phyloP scores from a whole-genome alignment of 768 basidiomycete genomes.

The Suillus alpinus region DNA sequence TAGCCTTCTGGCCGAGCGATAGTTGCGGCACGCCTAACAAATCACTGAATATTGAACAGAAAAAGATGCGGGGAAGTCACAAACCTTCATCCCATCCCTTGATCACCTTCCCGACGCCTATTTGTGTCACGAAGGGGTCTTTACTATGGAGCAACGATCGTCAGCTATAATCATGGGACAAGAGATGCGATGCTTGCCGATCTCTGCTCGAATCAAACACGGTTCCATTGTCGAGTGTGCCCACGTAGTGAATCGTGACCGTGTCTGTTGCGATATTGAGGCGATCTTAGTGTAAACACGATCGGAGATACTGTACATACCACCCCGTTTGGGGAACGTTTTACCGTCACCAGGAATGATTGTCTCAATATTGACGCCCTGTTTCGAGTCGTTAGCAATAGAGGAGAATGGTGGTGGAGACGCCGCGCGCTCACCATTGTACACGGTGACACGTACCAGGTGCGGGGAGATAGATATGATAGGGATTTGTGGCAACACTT shows the following conservation, averaged over 20 bases:
- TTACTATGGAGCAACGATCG: constrained; percentile 38
- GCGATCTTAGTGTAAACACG: constrained; percentile 14
- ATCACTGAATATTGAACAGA: constrained; percentile 13
- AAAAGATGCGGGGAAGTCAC: constrained; percentile 14
- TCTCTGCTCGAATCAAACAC: constrained; percentile 77
- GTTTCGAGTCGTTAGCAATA: constrained; percentile 7
- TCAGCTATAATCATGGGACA: constrained; percentile 1
- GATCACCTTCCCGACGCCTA: constrained; percentile 82
- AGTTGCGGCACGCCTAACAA: constrained; percentile 69
- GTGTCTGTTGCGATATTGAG: constrained; percentile 45
- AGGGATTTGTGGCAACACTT: constrained; percentile 31
- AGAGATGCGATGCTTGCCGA: constrained; percentile 46
- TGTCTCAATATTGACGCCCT: constrained; percentile 72
- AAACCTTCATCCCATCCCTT: constrained; percentile 89
- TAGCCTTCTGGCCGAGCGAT: constrained; percentile 73
- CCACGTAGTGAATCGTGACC: constrained; percentile 79
- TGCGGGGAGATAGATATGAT: constrained; percentile 20
- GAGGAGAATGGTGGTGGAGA: constrained; percentile 1
- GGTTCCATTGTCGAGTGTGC: constrained; percentile 59
- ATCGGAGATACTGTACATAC: constrained; percentile 41
- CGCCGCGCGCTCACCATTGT: constrained; percentile 28
- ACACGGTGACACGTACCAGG: constrained; percentile 26
- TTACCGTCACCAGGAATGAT: constrained; percentile 59
- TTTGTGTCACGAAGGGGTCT: constrained; percentile 61
- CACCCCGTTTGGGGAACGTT: constrained; percentile 66